These are phyloP conservation scores for Alternaria sp. DNA, from an alignment of 2,329 filamentous ascomycete genomes.

Conservation along the genomic window DNA sequence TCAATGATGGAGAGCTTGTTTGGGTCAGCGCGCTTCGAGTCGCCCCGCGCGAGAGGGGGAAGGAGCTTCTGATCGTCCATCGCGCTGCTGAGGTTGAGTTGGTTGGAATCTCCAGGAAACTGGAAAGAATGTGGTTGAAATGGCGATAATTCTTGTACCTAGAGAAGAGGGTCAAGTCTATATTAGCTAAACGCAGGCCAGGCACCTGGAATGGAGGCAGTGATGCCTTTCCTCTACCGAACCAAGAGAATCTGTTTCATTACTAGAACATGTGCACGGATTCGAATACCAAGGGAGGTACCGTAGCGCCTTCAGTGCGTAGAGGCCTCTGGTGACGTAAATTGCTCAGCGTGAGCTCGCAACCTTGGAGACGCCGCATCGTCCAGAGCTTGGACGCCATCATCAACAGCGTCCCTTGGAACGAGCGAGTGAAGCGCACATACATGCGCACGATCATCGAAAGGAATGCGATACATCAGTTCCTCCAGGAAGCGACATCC, in stretches of 20 bases:
- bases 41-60: neutral
- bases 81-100: neutral
- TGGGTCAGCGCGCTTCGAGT: neutral
- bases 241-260: neutral
- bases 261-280: too few species aligned
- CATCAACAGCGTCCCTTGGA: accelerated
- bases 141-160: neutral
- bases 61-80: neutral
- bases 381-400: neutral
- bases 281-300: too few species aligned
- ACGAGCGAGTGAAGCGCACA: too few species aligned
- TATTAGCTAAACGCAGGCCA: too few species aligned
- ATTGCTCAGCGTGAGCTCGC: neutral
- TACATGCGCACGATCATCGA: too few species aligned
- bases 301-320: too few species aligned
- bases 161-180: too few species aligned
- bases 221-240: neutral
- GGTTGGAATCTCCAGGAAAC: neutral
- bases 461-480: neutral
- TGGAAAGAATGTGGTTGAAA: accelerated
- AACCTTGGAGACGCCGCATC: neutral
- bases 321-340: neutral
- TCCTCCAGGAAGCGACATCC: neutral
- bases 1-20: neutral
- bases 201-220: neutral